Evolutionary conservation across 2,329 filamentous ascomycete genomes (phyloP).

Genomic region (Aureobasidium sp.): DNA sequence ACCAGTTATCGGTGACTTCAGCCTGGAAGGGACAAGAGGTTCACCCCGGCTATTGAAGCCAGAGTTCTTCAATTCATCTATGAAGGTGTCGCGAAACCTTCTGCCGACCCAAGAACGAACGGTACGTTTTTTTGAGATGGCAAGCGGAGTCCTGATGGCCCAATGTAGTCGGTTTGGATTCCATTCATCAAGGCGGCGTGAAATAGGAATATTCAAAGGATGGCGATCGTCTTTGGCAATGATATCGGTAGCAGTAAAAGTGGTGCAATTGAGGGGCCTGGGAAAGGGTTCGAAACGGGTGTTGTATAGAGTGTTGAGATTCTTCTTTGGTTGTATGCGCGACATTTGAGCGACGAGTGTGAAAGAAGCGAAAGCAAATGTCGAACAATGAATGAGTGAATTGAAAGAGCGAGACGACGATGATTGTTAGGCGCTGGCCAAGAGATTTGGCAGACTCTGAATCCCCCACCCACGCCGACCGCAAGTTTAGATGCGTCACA

Average conservation of each 20-base stretch:
- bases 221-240: slow-evolving; percentile 20
- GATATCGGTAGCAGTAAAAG: slow-evolving; percentile 16
- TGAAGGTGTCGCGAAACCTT: slow-evolving; percentile 37
- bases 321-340: neutral
- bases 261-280: slow-evolving; percentile 21
- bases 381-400: neutral
- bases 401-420: neutral
- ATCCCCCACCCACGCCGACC: neutral
- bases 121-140: slow-evolving; percentile 30
- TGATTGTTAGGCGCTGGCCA: slow-evolving; percentile 1
- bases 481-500: neutral
- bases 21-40: neutral
- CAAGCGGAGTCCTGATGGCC: slow-evolving; percentile 28
- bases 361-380: neutral
- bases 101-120: slow-evolving; percentile 39
- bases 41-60: slow-evolving; percentile 29
- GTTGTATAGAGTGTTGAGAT: neutral
- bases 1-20: neutral
- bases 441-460: slow-evolving; percentile 10
- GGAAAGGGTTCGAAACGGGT: slow-evolving; percentile 17
- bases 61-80: slow-evolving; percentile 34
- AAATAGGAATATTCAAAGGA: slow-evolving; percentile 27
- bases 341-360: neutral
- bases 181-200: slow-evolving; percentile 17
- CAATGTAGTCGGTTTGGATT: slow-evolving; percentile 39